Percentiles rank a stretch among this genome's conserved stretches.
Evolutionary conservation across 371 early-diverging fungal species (phyloP).

Genomic region (Mucor mucedo): DNA sequence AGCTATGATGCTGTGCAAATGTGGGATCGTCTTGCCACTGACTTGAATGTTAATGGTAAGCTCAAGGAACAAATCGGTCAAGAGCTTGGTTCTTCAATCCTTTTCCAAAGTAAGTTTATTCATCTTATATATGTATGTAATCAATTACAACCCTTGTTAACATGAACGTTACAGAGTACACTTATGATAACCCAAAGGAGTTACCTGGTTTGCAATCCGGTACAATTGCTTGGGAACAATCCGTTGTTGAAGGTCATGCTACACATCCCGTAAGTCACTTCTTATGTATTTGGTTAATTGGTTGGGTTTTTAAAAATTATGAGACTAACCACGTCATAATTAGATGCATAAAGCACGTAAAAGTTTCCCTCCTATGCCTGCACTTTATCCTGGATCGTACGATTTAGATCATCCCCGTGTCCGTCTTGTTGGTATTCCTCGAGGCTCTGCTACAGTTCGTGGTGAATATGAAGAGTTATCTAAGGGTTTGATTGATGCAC

Average conservation of each 20-base stretch:
- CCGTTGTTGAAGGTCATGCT: conserved; percentile 78
- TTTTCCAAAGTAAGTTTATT: conserved; percentile 47
- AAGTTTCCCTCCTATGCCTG: conserved; percentile 62
- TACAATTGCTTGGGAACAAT: conserved; percentile 75
- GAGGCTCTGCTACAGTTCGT: conserved; percentile 46
- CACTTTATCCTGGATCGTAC: conserved; percentile 48
- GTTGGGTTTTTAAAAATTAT: neutral
- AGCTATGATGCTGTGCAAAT: conserved; percentile 43
- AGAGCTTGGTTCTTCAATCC: conserved; percentile 49
- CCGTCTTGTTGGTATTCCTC: conserved; percentile 60
- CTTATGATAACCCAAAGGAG: conserved; percentile 58
- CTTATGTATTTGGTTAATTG: neutral
- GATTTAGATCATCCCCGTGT: conserved; percentile 54
- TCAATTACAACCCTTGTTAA: neutral
- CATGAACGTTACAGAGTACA: conserved; percentile 32
- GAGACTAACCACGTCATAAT: conserved; percentile 18
- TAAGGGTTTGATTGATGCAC: conserved; percentile 37
- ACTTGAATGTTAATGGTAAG: conserved; percentile 35
- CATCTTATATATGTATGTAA: no score
- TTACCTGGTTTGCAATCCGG: conserved; percentile 53
- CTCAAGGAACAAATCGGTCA: conserved; percentile 42
- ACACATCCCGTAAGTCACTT: conserved; percentile 69
- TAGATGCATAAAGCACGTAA: conserved; percentile 74
- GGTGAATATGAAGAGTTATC: conserved; percentile 57
- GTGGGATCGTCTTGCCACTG: conserved; percentile 45